These are phyloP conservation scores for Pseudomicrostroma phylloplanum DNA, from an alignment of 1,284 basidiomycete species.

Conservation along the genomic window DNA sequence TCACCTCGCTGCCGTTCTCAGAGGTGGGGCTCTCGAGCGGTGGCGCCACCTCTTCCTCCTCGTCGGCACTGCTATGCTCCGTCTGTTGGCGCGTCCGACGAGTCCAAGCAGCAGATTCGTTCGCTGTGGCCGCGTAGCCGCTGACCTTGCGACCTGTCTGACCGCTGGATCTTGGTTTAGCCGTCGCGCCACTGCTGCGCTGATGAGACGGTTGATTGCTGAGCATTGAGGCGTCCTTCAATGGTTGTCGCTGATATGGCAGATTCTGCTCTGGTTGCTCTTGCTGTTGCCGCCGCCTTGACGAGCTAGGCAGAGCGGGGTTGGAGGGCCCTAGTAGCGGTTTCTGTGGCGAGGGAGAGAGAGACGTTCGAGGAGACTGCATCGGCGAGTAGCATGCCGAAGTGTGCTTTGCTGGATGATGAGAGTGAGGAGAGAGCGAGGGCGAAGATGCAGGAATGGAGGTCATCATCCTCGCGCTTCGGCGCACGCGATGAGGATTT, in stretches of 20 bases:
- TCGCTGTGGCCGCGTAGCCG: neutral
- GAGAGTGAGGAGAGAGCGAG: neutral
- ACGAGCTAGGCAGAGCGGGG: neutral
- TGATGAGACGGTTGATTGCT: neutral
- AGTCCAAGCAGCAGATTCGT: neutral
- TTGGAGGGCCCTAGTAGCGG: neutral
- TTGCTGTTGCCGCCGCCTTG: neutral
- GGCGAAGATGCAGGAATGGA: conserved; percentile 1
- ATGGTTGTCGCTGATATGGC: neutral
- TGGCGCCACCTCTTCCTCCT: conserved; percentile 1
- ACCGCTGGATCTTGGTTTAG: neutral
- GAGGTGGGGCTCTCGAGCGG: too few species aligned
- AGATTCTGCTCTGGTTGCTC: neutral
- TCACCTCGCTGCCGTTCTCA: too few species aligned
- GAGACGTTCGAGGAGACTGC: neutral
- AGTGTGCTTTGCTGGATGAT: neutral
- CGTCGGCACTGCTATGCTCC: conserved; percentile 7
- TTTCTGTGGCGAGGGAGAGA: neutral
- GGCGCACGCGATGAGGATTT: too few species aligned
- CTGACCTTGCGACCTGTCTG: neutral
- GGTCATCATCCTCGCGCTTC: neutral
- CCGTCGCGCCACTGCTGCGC: neutral
- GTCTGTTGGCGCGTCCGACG: neutral
- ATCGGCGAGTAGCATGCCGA: neutral
- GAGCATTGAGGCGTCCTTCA: neutral